Evolutionary conservation across 495 filamentous ascomycete genomes (phyloP), one percentile per base, ranked within the genome.

Genomic region (Cercophora samala): DNA sequence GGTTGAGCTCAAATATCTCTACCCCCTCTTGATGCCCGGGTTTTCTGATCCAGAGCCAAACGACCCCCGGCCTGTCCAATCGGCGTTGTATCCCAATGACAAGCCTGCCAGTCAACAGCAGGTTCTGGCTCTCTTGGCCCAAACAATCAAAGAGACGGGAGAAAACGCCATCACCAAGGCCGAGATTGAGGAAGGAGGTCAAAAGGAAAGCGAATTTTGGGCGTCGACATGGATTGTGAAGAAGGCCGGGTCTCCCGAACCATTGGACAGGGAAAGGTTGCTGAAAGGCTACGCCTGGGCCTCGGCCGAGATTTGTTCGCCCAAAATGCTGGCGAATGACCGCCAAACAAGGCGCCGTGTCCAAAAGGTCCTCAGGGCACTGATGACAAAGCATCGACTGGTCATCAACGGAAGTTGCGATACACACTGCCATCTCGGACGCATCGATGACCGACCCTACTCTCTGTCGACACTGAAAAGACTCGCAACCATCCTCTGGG

Each of bases 211-310:
- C 22, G 58, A 73, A 15, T 72, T 68, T 26, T 77, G 75, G 75
- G 56, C 56, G 21, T 69, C 74, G 18, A 54, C 64, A 53, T 77
- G 75, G 75, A 74, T 77, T 13, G 74, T 77, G 22, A 77, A 77
- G 60, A 74, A 72, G 56, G 74, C 75, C 2, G 73, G 74, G 62
- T 77, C 75, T 37, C 74, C 69, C 3, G 68, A 67, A 55, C 70
- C 72, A 4, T 21, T 63, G 23, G 64, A 63, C 5, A 66, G 66
- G n/a, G 70, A 75, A 59, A 56, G 26, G 58, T 11, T 42, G 3
- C 32, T 58, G 19, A 6, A 62, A 24, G 68, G 68, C 26, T 73
- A 76, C 19, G 22, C 65, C 13, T 76, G 74, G 74, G 72, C 74
- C 11, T 58, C 75, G 9, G 68, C 73, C 51, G 75, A 77, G 60